Conservation (phyloP, 2,329 filamentous ascomycete species). For the Talaromyces albobiverticillius region DNA sequence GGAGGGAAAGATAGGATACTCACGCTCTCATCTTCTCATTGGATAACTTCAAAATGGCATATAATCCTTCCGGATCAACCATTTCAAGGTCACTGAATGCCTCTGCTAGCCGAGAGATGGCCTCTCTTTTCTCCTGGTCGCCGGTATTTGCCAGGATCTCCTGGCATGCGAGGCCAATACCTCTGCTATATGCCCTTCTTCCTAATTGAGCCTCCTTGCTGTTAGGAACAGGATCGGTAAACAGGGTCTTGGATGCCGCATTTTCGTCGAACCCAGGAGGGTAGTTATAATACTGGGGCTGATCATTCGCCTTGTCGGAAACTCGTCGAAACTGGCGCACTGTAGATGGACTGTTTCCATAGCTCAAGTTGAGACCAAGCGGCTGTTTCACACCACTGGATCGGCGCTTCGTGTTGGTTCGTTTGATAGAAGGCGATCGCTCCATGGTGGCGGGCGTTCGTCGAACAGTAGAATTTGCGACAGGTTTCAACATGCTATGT, state of each 20-base stretch:
- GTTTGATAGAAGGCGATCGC: conserved; percentile 41
- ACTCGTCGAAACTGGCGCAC: conserved; percentile 89
- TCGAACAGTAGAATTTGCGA: conserved; percentile 58
- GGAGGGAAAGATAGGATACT: conserved; percentile 17
- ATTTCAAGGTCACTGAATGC: conserved; percentile 82
- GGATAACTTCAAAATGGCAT: conserved; percentile 75
- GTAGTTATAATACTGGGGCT: conserved; percentile 23
- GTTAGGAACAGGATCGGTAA: conserved; percentile 25
- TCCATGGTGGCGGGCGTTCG: conserved; percentile 46
- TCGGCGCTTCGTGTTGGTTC: conserved; percentile 39
- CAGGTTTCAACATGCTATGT: conserved; percentile 48
- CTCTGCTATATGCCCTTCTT: conserved; percentile 74
- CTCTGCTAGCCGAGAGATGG: conserved; percentile 76
- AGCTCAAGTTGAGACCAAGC: conserved; percentile 83
- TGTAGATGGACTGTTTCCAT: conserved; percentile 89
- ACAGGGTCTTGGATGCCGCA: conserved; percentile 32
- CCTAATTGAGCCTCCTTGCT: conserved; percentile 83
- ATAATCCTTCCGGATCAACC: conserved; percentile 85
- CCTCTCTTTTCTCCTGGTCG: conserved; percentile 71
- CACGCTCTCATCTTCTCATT: conserved; percentile 65
- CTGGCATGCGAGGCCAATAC: conserved; percentile 77
- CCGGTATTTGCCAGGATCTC: conserved; percentile 81
- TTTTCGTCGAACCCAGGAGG: conserved; percentile 39
- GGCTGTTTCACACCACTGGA: conserved; percentile 66
- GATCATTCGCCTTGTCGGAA: conserved; percentile 59